These are phyloP conservation scores for Canariomyces notabilis DNA, from an alignment of 2,329 filamentous ascomycete species.

Conservation along the genomic window DNA sequence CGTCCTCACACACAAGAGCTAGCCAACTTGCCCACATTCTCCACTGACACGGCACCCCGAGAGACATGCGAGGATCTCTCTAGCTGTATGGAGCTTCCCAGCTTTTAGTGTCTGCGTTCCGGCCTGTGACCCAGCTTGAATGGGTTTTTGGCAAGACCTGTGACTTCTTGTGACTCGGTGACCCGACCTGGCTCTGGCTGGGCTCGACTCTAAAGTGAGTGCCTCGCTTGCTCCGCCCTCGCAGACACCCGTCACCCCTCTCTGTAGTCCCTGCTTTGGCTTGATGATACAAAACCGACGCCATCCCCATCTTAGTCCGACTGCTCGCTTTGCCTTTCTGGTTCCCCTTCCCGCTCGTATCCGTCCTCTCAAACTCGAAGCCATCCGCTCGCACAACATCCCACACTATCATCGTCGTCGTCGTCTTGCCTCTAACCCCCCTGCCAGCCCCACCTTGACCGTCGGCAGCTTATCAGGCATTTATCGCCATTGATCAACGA, in stretches of 20 bases:
- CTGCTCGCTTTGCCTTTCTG: slow-evolving; percentile 8
- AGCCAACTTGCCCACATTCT: slow-evolving; percentile 8
- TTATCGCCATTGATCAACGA: background rate
- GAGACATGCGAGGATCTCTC: slow-evolving; percentile 18
- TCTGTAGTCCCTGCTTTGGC: slow-evolving; percentile 10
- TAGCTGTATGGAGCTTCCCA: slow-evolving; percentile 16
- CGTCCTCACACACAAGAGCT: slow-evolving; percentile 1
- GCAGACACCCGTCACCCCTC: slow-evolving; percentile 7
- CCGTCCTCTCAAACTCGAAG: background rate
- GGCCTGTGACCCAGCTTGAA: slow-evolving; percentile 20
- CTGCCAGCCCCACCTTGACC: background rate
- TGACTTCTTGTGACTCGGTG: slow-evolving; percentile 20
- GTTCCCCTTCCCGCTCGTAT: slow-evolving; percentile 8
- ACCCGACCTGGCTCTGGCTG: slow-evolving; percentile 17
- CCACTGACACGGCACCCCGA: slow-evolving; percentile 13
- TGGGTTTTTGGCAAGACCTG: slow-evolving; percentile 9
- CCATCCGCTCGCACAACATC: background rate
- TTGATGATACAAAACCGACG: slow-evolving; percentile 27
- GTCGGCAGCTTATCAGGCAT: background rate
- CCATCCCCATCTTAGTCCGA: slow-evolving; percentile 17
- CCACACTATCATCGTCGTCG: slow-evolving; percentile 5
- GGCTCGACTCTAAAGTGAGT: slow-evolving; percentile 10
- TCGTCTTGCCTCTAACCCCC: background rate
- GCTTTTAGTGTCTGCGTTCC: slow-evolving; percentile 15
- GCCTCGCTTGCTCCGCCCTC: slow-evolving; percentile 23